Percentiles rank a stretch among this genome's conserved stretches.
Evolutionary conservation across 192 early-diverging fungal species (phyloP).

Genomic region (Linnemannia exigua): DNA sequence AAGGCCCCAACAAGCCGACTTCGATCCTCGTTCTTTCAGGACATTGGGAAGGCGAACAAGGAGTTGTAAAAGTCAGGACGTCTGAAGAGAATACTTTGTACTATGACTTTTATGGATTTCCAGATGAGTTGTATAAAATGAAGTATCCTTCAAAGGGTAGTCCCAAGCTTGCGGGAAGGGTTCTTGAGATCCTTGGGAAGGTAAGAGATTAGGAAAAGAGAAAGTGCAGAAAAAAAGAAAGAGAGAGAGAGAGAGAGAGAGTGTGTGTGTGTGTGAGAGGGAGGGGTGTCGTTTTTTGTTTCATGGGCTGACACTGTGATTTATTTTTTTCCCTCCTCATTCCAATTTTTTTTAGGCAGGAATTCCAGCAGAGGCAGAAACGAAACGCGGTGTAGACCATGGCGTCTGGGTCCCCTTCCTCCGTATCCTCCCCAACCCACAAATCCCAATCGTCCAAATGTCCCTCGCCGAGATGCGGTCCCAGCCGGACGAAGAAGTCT

Average conservation of each 20-base stretch:
- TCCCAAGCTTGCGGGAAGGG: slow-evolving; percentile 63
- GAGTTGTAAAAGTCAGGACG: slow-evolving; percentile 54
- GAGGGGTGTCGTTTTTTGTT: not conserved
- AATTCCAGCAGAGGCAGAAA: slow-evolving; percentile 59
- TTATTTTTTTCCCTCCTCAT: not conserved
- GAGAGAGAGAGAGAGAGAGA: not conserved
- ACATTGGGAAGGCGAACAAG: slow-evolving; percentile 72
- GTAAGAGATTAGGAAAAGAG: not conserved
- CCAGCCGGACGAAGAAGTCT: slow-evolving; percentile 61
- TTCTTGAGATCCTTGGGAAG: slow-evolving; percentile 65
- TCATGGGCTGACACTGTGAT: not conserved
- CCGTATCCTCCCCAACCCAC: slow-evolving; percentile 67
- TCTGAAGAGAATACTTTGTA: slow-evolving; percentile 66
- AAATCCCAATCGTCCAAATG: slow-evolving; percentile 76
- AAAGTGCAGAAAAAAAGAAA: too few relatives aligned
- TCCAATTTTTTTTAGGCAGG: slow-evolving; percentile 43
- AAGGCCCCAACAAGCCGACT: slow-evolving; percentile 64
- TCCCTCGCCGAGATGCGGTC: slow-evolving; percentile 63
- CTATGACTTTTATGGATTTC: slow-evolving; percentile 80
- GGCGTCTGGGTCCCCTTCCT: slow-evolving; percentile 80
- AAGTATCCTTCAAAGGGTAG: slow-evolving; percentile 70
- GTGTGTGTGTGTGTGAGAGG: too few relatives aligned
- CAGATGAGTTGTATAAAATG: slow-evolving; percentile 67
- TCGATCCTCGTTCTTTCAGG: slow-evolving; percentile 76
- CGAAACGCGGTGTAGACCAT: slow-evolving; percentile 76